phyloP scores from a whole-genome alignment of 805 yeast genomes.

The Middelhovenomyces tepae region DNA sequence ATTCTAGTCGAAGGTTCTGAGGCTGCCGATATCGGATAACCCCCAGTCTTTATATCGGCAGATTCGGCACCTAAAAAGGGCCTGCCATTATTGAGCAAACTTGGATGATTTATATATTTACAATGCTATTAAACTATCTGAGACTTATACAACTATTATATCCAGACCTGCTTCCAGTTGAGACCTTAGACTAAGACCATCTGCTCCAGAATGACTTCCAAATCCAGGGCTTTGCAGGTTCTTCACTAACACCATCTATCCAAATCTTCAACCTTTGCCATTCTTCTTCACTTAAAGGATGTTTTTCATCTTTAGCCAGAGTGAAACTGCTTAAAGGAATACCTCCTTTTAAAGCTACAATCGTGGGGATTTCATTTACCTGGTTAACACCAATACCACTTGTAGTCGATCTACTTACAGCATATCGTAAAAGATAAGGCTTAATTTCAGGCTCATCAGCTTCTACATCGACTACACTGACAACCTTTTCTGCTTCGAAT shows the following conservation, averaged over 20 bases:
- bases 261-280: constrained; percentile 25
- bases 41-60: too few species aligned
- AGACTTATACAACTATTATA: too few species aligned
- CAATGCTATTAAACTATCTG: too few species aligned
- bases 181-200: neutral
- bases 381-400: too few species aligned
- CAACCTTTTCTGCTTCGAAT: constrained; percentile 39
- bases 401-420: too few species aligned
- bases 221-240: neutral
- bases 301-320: constrained; percentile 16
- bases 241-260: constrained; percentile 28
- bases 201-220: neutral
- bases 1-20: too few species aligned
- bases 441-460: constrained; percentile 57
- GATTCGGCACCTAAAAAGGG: too few species aligned
- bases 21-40: too few species aligned
- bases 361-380: constrained; percentile 50
- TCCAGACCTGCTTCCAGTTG: too few species aligned
- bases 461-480: constrained; percentile 64
- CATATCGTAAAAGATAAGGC: constrained; percentile 48
- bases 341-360: constrained; percentile 60
- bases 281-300: constrained; percentile 21
- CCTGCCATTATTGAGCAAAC: too few species aligned
- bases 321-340: constrained; percentile 39
- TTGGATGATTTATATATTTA: too few species aligned